A percentile compares a stretch with the other conserved stretches of the same genome.
phyloP scores from a whole-genome alignment of 768 basidiomycete species.

The Hebeloma cylindrosporum region DNA sequence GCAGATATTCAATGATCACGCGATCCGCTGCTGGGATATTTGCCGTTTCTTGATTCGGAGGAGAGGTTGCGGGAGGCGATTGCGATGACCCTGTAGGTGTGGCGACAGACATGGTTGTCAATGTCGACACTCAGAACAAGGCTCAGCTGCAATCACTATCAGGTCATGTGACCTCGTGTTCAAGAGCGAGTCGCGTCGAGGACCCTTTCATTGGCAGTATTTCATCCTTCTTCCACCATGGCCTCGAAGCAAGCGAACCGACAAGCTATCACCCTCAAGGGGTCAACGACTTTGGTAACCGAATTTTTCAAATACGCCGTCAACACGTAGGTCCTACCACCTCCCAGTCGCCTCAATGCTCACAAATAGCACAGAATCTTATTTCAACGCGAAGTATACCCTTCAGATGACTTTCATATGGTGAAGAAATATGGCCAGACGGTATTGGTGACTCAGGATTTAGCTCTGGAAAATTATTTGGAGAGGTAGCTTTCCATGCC shows the following conservation, averaged over 20 bases:
- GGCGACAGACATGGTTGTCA: conserved; percentile 42
- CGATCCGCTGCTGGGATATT: conserved; percentile 41
- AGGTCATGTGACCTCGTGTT: conserved; percentile 33
- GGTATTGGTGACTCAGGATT: conserved; percentile 91
- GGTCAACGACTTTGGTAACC: conserved; percentile 89
- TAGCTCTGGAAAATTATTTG: conserved; percentile 92
- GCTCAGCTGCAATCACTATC: not conserved
- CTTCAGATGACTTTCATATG: conserved; percentile 98
- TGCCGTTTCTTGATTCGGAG: conserved; percentile 39
- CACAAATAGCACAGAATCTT: conserved; percentile 61
- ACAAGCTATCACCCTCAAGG: conserved; percentile 91
- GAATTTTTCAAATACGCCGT: conserved; percentile 99
- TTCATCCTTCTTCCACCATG: conserved; percentile 27
- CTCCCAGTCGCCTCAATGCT: conserved; percentile 11
- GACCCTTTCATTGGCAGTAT: conserved; percentile 5
- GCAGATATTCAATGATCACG: conserved; percentile 49
- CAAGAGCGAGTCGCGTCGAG: conserved; percentile 20
- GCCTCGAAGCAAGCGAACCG: conserved; percentile 53
- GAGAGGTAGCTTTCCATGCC: conserved; percentile 51
- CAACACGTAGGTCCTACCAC: conserved; percentile 71
- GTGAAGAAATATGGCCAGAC: conserved; percentile 99
- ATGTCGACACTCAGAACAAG: not conserved
- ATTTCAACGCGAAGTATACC: conserved; percentile 96
- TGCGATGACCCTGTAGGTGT: conserved; percentile 54
- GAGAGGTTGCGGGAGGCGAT: conserved; percentile 48